phyloP scores from a whole-genome alignment of 495 filamentous ascomycete species.

The Thermothielavioides terrestris region DNA sequence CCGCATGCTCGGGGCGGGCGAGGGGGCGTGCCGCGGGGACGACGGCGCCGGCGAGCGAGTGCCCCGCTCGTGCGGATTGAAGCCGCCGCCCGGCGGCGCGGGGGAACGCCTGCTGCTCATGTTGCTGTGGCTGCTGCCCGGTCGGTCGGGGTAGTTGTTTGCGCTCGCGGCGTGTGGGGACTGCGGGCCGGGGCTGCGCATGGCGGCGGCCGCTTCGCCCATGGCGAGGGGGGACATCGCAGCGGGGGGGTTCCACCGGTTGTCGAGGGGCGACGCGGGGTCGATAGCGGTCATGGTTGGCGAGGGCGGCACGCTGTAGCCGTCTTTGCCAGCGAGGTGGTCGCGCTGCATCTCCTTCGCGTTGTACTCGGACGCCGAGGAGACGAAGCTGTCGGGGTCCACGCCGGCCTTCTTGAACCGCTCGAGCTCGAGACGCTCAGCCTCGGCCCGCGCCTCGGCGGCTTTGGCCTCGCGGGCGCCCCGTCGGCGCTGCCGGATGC shows the following conservation, averaged over 20 bases:
- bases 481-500: constrained; percentile 55
- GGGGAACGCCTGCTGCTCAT: constrained; percentile 7
- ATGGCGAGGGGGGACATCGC: constrained; percentile 4
- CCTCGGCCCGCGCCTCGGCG: constrained; percentile 45
- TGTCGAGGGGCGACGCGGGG: constrained; percentile 5
- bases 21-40: neutral
- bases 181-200: constrained; percentile 23
- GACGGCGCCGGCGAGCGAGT: constrained; percentile 5
- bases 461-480: constrained; percentile 55
- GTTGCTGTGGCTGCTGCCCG: constrained; percentile 4
- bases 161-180: constrained; percentile 19
- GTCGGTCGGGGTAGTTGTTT: neutral
- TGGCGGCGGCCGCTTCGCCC: constrained; percentile 17
- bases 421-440: constrained; percentile 56
- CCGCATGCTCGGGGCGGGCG: neutral
- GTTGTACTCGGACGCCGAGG: constrained; percentile 34
- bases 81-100: neutral
- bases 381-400: constrained; percentile 37
- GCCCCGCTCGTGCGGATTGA: constrained; percentile 4
- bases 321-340: constrained; percentile 24
- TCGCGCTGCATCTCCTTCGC: constrained; percentile 27
- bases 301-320: constrained; percentile 30
- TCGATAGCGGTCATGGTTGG: constrained; percentile 19
- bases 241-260: neutral
- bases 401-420: constrained; percentile 41